Percentiles rank a stretch among this genome's conserved stretches.
phyloP scores from a whole-genome alignment of 768 basidiomycete species.

The Boletus insuetus region DNA sequence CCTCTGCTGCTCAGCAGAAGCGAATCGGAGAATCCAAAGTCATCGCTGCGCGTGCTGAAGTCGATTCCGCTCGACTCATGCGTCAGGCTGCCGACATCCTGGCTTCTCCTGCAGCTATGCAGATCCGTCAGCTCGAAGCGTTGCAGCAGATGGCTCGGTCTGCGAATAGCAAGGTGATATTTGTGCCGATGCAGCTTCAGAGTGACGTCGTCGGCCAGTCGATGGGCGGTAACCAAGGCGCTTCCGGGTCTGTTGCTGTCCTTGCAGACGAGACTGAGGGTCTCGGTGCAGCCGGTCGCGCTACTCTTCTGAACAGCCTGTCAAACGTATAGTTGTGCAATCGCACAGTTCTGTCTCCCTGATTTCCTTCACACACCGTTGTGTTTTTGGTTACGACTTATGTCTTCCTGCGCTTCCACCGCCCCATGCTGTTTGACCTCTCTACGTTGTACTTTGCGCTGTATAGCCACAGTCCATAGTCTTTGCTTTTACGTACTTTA shows the following conservation, averaged over 20 bases:
- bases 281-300: conserved; percentile 25
- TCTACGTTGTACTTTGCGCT: conserved; percentile 14
- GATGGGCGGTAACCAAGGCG: conserved; percentile 15
- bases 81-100: conserved; percentile 94
- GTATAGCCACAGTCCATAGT: background rate
- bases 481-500: conserved; percentile 2
- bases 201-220: conserved; percentile 63
- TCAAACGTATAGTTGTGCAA: conserved; percentile 20
- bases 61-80: conserved; percentile 94
- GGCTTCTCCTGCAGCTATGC: conserved; percentile 95
- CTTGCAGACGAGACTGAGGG: conserved; percentile 26
- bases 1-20: conserved; percentile 96
- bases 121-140: conserved; percentile 95
- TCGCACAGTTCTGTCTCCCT: background rate
- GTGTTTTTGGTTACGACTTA: background rate
- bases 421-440: background rate
- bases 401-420: background rate
- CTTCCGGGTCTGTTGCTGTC: conserved; percentile 20
- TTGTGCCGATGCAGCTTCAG: conserved; percentile 91
- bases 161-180: conserved; percentile 87
- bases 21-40: conserved; percentile 96
- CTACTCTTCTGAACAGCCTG: conserved; percentile 22
- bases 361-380: background rate
- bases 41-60: conserved; percentile 93
- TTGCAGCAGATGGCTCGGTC: conserved; percentile 93